Base-by-base conservation (phyloP, 495 filamentous ascomycete genomes). In the Podospora fimiseda region DNA sequence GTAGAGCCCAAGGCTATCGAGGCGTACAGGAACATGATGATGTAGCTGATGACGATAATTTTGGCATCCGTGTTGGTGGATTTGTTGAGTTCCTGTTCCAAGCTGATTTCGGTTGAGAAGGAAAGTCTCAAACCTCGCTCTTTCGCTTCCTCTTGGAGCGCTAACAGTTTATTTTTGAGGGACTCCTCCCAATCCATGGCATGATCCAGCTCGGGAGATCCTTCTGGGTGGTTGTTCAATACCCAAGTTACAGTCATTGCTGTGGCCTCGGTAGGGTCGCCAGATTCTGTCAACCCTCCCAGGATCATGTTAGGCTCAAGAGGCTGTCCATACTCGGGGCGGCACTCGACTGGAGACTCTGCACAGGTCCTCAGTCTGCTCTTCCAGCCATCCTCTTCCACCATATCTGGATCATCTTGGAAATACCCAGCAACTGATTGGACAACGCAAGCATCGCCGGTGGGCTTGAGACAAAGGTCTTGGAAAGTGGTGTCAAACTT, bases 11-110 rank as follows among this genome's bases (percentile, higher is more conserved):
- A 71, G 2, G 93, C 90, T 30, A 98, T 62, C 1, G 90, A 96
- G 3, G 90, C 93, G 61, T 98, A 98, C 33, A 98, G 67, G 65
- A 98, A 97, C 93, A 98, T 98, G 69, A 96, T 87, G 55, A 97
- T 80, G 71, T 98, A 98, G 74, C 92, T 96, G 69, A 97, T 87
- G 39, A 94, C 86, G 13, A 98, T 83, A 57, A 98, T 97, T 68
- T 92, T 96, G 16, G 91, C 93, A 68, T 98, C 93, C 2, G 93
- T 96, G 66, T 98, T 98, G 33, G 89, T 95, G 9, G 87, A 91
- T 68, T 97, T 95, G 70, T 96, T 98, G 43, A 90, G 75, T 62
- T 98, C 93, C 63, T 95, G 78, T 62, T 97, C 92, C 24, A 98
- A 67, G 62, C 89, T 94, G 59, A 90, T 85, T 70, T 98, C 93